phyloP scores from a whole-genome alignment of 2,329 filamentous ascomycete species.

The Phaeoacremonium minimum region DNA sequence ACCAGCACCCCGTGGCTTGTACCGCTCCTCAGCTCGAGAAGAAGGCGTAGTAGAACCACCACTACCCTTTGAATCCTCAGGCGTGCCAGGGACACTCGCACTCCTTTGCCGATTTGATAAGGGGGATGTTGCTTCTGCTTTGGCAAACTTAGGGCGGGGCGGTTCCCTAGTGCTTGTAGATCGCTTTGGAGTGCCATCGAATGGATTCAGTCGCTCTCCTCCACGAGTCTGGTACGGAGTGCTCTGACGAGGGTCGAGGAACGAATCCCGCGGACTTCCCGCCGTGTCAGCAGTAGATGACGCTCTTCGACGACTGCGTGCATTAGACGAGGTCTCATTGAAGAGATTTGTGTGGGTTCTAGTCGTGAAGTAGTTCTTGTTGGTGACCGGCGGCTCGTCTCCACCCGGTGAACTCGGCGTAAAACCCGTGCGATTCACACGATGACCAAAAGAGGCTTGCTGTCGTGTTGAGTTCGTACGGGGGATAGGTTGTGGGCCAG shows the following conservation, averaged over 20 bases:
- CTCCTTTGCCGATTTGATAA: constrained; percentile 20
- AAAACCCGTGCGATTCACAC: constrained; percentile 39
- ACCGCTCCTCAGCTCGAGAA: constrained; percentile 2
- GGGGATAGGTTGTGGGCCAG: constrained; percentile 33
- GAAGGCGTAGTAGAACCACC: no score
- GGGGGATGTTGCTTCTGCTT: constrained; percentile 9
- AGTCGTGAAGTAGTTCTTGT: constrained; percentile 44
- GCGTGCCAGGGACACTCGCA: constrained; percentile 23
- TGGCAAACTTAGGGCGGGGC: constrained; percentile 18
- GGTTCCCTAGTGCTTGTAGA: constrained; percentile 39
- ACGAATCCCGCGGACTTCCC: constrained; percentile 39
- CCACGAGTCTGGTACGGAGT: constrained; percentile 52
- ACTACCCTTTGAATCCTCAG: no score
- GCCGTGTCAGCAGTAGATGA: constrained; percentile 37
- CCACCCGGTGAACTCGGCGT: constrained; percentile 43
- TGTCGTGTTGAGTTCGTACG: constrained; percentile 48
- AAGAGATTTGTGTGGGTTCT: constrained; percentile 13
- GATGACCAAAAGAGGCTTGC: constrained; percentile 50
- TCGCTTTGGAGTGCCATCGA: constrained; percentile 43
- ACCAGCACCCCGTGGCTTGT: background rate
- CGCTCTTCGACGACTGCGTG: constrained; percentile 13
- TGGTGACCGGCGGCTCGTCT: constrained; percentile 48
- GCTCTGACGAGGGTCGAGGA: constrained; percentile 46
- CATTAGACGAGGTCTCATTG: constrained; percentile 16
- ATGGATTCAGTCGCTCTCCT: constrained; percentile 56